Conservation (phyloP, 2,329 filamentous ascomycete genomes). For the Xylaria sp. region DNA sequence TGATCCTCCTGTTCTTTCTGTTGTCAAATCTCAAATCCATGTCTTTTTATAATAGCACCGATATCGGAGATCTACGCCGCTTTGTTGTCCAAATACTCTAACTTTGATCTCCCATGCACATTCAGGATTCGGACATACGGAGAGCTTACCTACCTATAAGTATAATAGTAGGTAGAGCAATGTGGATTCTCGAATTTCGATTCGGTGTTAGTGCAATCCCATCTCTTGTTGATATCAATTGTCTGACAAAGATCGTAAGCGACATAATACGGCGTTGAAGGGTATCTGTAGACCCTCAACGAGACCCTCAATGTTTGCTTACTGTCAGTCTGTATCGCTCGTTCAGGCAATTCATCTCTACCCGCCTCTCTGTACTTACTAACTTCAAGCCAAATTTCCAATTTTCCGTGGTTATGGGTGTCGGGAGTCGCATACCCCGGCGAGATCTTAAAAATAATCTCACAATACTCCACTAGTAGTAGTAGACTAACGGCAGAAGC, state of each 20-base stretch:
- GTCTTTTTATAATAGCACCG: slow-evolving; percentile 26
- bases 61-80: slow-evolving; percentile 16
- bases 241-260: slow-evolving; percentile 19
- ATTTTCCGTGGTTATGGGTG: background rate
- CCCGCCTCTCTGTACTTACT: no score
- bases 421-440: background rate
- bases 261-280: background rate
- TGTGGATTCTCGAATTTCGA: slow-evolving; percentile 17
- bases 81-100: background rate
- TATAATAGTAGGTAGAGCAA: background rate
- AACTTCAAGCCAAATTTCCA: no score
- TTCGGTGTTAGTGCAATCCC: slow-evolving; percentile 9
- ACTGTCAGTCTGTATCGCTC: background rate
- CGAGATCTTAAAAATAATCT: background rate
- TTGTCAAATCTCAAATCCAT: slow-evolving; percentile 30
- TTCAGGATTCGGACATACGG: background rate
- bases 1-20: slow-evolving; percentile 4
- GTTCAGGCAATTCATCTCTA: no score
- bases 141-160: background rate
- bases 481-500: background rate
- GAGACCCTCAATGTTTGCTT: no score
- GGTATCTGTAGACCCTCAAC: background rate
- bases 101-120: background rate
- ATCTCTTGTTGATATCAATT: slow-evolving; percentile 1
- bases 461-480: background rate